Evolutionary conservation across 1,139 yeast genomes (phyloP).

Genomic region (Nakaseomyces uthaithaninus): DNA sequence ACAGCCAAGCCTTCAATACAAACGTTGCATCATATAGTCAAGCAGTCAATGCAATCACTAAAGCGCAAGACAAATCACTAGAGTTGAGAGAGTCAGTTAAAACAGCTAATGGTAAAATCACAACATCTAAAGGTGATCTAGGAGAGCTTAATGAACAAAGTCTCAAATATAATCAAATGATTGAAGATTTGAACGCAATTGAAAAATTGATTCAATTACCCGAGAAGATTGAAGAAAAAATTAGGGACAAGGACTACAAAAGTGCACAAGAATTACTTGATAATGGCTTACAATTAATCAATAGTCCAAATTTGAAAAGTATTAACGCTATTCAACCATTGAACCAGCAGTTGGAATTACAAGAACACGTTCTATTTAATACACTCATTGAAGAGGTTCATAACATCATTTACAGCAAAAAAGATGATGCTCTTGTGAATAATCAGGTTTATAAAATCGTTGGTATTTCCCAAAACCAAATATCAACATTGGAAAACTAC

Average conservation of each 20-base stretch:
- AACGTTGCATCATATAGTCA: conserved; percentile 70
- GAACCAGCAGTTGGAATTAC: conserved; percentile 51
- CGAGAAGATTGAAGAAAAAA: conserved; percentile 52
- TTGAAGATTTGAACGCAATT: conserved; percentile 64
- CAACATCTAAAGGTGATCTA: conserved; percentile 48
- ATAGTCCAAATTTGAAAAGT: conserved; percentile 52
- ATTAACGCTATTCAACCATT: conserved; percentile 53
- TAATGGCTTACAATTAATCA: conserved; percentile 49
- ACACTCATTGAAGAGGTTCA: conserved; percentile 71
- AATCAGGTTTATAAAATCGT: conserved; percentile 19
- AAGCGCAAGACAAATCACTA: conserved; percentile 27
- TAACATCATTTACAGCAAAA: conserved; percentile 60
- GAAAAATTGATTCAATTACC: conserved; percentile 55
- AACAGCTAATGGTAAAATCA: conserved; percentile 44
- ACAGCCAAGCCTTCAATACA: conserved; percentile 77
- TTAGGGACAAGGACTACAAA: conserved; percentile 59
- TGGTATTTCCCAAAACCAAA: conserved; percentile 27
- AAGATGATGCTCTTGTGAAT: conserved; percentile 13
- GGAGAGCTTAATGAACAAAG: conserved; percentile 60
- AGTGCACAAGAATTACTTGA: conserved; percentile 60
- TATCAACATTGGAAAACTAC: conserved; percentile 47
- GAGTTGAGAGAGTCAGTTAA: conserved; percentile 29
- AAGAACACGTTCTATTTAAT: conserved; percentile 59
- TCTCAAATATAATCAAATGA: conserved; percentile 55
- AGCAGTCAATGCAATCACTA: conserved; percentile 37